These are phyloP conservation scores for Myochromella boudieri DNA, from an alignment of 768 basidiomycete genomes.

Conservation along the genomic window DNA sequence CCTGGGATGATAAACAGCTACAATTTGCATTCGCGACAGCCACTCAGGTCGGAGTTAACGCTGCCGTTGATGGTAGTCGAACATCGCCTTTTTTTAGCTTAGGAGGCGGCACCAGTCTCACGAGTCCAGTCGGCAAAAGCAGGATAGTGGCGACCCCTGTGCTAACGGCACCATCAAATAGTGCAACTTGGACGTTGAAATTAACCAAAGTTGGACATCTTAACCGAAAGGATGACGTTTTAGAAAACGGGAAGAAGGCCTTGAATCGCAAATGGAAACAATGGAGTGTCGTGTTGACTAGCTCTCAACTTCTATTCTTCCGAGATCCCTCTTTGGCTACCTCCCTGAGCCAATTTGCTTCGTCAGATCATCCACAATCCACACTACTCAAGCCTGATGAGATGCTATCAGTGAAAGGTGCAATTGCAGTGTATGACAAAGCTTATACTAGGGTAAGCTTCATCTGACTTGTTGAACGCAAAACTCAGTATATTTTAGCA, in stretches of 20 bases:
- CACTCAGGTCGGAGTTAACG: conserved; percentile 53
- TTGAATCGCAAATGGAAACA: conserved; percentile 84
- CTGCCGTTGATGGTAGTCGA: conserved; percentile 36
- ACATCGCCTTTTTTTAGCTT: conserved; percentile 34
- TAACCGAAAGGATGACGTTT: conserved; percentile 75
- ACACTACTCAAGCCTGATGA: conserved; percentile 78
- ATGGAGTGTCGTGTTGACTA: conserved; percentile 84
- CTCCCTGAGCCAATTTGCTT: conserved; percentile 40
- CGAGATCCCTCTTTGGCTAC: conserved; percentile 64
- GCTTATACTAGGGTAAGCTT: conserved; percentile 70
- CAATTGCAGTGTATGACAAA: conserved; percentile 78
- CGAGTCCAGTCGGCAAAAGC: conserved; percentile 20
- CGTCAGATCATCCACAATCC: conserved; percentile 35
- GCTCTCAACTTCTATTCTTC: conserved; percentile 90
- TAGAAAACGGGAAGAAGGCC: conserved; percentile 76
- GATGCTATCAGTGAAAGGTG: conserved; percentile 71
- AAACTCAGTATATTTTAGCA: conserved; percentile 40
- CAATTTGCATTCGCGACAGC: conserved; percentile 65
- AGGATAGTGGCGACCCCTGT: conserved; percentile 14
- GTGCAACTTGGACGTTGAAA: conserved; percentile 51
- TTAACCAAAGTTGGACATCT: conserved; percentile 82
- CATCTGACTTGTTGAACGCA: not conserved
- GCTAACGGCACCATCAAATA: conserved; percentile 21
- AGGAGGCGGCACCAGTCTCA: conserved; percentile 32
- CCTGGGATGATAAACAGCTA: conserved; percentile 68